These are phyloP conservation scores for Xylaria intraflava DNA, from an alignment of 495 filamentous ascomycete species.

Conservation along the genomic window DNA sequence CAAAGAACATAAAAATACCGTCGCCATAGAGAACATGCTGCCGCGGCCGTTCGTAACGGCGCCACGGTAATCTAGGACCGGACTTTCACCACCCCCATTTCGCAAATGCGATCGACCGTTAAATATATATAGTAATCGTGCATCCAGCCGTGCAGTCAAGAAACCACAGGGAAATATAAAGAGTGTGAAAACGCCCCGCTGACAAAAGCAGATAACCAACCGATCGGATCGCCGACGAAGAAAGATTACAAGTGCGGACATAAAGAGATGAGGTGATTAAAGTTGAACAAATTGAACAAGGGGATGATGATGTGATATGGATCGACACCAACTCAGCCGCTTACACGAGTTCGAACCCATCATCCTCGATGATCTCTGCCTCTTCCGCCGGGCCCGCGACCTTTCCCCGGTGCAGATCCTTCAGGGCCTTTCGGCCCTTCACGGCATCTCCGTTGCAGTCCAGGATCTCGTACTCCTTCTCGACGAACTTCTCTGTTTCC, in stretches of 20 bases:
- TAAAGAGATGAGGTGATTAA: neutral
- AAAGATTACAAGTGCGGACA: neutral
- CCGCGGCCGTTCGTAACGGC: neutral
- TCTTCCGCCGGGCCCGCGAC: constrained; percentile 5
- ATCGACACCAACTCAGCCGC: neutral
- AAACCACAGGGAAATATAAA: neutral
- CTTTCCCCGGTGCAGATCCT: constrained; percentile 28
- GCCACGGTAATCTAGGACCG: constrained; percentile 1
- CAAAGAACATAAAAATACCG: constrained; percentile 15
- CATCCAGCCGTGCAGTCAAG: neutral
- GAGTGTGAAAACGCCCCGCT: constrained; percentile 2
- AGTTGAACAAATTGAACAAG: neutral
- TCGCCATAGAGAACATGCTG: neutral
- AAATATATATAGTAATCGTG: neutral
- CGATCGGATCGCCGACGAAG: neutral
- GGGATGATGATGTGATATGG: neutral
- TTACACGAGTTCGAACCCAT: constrained; percentile 43
- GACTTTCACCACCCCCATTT: neutral
- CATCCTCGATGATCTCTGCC: constrained; percentile 29
- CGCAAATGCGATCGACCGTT: neutral
- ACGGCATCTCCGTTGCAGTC: constrained; percentile 39
- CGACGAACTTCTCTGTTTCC: constrained; percentile 41
- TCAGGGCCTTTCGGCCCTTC: constrained; percentile 37
- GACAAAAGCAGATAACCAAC: neutral
- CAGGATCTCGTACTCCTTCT: constrained; percentile 44